A percentile compares a stretch with the other conserved stretches of the same genome.
phyloP scores from a whole-genome alignment of 176 grass and related monocot genomes.

The Ensete glaucum region DNA sequence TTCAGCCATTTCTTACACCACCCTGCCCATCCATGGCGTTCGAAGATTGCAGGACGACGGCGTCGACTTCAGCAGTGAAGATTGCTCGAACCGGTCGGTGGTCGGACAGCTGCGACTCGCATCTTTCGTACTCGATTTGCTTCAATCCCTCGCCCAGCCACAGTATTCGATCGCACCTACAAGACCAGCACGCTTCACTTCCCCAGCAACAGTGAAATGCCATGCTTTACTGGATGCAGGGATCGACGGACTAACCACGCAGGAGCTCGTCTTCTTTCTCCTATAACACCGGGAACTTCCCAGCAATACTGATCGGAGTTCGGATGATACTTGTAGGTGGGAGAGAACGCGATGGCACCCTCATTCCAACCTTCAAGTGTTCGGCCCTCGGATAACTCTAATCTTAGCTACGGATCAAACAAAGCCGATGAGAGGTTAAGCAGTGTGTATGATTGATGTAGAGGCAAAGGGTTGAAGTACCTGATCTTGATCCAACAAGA shows the following conservation, averaged over 20 bases:
- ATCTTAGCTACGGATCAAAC: conserved; percentile 36
- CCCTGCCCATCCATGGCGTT: not conserved
- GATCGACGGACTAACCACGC: conserved; percentile 44
- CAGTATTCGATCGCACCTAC: conserved; percentile 95
- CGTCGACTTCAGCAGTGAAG: conserved; percentile 43
- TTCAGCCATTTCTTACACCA: not conserved
- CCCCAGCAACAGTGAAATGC: no score
- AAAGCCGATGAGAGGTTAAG: not conserved
- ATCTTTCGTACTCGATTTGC: conserved; percentile 62
- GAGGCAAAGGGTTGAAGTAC: conserved; percentile 9
- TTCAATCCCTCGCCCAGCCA: conserved; percentile 74
- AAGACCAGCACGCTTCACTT: not conserved
- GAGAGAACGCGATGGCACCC: conserved; percentile 72
- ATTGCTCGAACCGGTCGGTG: conserved; percentile 66
- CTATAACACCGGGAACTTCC: conserved; percentile 16
- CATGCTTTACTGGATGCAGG: no score
- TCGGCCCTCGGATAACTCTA: conserved; percentile 39
- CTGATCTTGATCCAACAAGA: conserved; percentile 66
- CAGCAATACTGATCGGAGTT: conserved; percentile 71
- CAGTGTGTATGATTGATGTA: not conserved
- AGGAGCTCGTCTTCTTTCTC: conserved; percentile 44
- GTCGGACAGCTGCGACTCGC: conserved; percentile 59
- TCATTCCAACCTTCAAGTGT: conserved; percentile 74
- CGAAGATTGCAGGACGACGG: not conserved
- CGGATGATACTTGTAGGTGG: conserved; percentile 84